A percentile compares a stretch with the other conserved stretches of the same genome.
These are phyloP conservation scores for Protoeuglena noctilucae DNA, from an alignment of 139 green algal species.

Conservation along the genomic window DNA sequence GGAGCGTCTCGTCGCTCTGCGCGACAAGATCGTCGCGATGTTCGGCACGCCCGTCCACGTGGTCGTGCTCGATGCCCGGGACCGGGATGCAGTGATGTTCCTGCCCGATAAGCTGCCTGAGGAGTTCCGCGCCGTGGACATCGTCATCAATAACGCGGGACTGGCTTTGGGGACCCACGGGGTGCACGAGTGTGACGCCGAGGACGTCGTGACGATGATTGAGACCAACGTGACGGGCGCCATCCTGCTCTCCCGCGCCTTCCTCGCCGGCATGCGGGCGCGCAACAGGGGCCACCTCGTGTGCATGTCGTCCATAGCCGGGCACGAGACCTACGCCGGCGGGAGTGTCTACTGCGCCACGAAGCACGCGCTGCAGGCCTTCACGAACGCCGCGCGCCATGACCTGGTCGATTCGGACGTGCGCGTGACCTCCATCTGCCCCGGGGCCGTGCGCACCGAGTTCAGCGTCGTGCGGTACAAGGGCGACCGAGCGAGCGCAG, in stretches of 20 bases:
- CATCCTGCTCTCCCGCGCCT: slow-evolving; percentile 38
- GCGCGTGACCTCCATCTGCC: slow-evolving; percentile 8
- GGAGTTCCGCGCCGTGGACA: slow-evolving; percentile 35
- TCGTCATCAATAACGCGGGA: slow-evolving; percentile 73
- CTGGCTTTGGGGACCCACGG: slow-evolving; percentile 1
- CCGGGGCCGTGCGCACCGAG: slow-evolving; percentile 58
- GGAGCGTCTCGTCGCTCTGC: slow-evolving; percentile 28
- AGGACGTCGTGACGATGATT: slow-evolving; percentile 38
- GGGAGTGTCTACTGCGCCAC: slow-evolving; percentile 11
- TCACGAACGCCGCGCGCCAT: slow-evolving; percentile 41
- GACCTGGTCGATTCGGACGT: slow-evolving; percentile 60
- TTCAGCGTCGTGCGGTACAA: slow-evolving; percentile 58
- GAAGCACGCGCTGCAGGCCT: slow-evolving; percentile 34
- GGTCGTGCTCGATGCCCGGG: slow-evolving; percentile 7
- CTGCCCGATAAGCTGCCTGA: slow-evolving; percentile 8
- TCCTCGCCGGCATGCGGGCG: slow-evolving; percentile 42
- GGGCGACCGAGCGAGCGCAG: no score
- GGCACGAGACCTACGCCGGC: slow-evolving; percentile 43
- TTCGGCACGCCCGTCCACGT: slow-evolving; percentile 1
- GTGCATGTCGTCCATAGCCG: slow-evolving; percentile 59
- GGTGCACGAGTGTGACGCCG: slow-evolving; percentile 21
- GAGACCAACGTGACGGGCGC: slow-evolving; percentile 60
- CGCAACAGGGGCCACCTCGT: slow-evolving; percentile 59
- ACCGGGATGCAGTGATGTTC: slow-evolving; percentile 5
- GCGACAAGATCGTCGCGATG: background rate